Percentiles rank a stretch among this genome's conserved stretches.
phyloP scores from a whole-genome alignment of 1,139 yeast species.

The Sugiyamaella pinicola region DNA sequence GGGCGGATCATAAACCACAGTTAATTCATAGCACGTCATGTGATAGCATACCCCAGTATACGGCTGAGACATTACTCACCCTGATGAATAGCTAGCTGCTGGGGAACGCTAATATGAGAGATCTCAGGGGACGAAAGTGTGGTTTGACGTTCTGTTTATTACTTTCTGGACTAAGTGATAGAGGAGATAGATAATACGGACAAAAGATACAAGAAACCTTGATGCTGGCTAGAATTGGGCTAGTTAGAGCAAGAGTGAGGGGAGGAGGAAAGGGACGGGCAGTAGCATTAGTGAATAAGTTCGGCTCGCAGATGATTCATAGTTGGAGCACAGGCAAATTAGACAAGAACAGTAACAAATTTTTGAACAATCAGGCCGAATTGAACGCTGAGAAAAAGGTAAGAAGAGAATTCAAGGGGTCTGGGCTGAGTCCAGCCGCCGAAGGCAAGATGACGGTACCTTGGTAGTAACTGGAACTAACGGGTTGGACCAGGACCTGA shows the following conservation, averaged over 20 bases:
- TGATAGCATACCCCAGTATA: neutral
- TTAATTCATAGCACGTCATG: too few species aligned
- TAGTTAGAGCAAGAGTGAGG: neutral
- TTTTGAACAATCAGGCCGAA: constrained; percentile 14
- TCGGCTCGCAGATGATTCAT: neutral
- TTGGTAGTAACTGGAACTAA: too few species aligned
- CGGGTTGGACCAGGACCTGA: constrained; percentile 50
- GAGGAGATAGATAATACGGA: too few species aligned
- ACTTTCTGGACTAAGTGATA: too few species aligned
- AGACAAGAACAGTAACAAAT: neutral
- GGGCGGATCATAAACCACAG: too few species aligned
- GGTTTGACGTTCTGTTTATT: neutral
- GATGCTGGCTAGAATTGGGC: neutral
- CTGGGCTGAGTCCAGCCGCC: too few species aligned
- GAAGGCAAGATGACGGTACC: neutral
- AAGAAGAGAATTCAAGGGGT: too few species aligned
- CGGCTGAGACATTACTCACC: neutral
- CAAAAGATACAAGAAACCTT: too few species aligned
- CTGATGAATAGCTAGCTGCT: too few species aligned
- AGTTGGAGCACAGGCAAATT: neutral
- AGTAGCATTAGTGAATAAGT: too few species aligned
- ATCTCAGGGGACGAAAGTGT: neutral
- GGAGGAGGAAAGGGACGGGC: neutral
- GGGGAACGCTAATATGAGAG: neutral
- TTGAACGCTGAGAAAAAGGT: constrained; percentile 23